phyloP scores from a whole-genome alignment of 2,329 filamentous ascomycete genomes.

The Emericellopsis atlantica region DNA sequence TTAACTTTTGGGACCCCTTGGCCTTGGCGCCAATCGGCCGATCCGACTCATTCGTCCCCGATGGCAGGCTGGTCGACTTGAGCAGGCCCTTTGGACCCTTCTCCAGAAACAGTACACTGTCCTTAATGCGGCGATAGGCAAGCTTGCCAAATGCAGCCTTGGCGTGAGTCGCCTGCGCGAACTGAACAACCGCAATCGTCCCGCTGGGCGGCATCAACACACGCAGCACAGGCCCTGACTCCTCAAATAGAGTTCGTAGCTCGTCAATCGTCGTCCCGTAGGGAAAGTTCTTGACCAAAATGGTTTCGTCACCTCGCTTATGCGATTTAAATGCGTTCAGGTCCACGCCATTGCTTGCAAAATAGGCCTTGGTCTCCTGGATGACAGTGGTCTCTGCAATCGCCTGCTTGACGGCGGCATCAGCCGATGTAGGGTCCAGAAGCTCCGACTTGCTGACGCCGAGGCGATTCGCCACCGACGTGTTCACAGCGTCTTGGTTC shows the following conservation, averaged over 20 bases:
- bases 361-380: slow-evolving; percentile 90
- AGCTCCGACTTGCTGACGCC: slow-evolving; percentile 85
- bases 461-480: slow-evolving; percentile 73
- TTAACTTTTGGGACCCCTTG: slow-evolving; percentile 39
- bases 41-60: slow-evolving; percentile 16
- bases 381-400: slow-evolving; percentile 94
- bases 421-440: slow-evolving; percentile 87
- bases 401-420: slow-evolving; percentile 91
- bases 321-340: slow-evolving; percentile 81
- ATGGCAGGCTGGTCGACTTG: slow-evolving; percentile 2
- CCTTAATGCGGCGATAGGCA: slow-evolving; percentile 83
- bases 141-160: slow-evolving; percentile 73
- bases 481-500: slow-evolving; percentile 90
- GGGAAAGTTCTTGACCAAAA: slow-evolving; percentile 91
- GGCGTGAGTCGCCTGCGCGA: slow-evolving; percentile 64
- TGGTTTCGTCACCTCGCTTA: slow-evolving; percentile 72
- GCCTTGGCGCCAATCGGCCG: slow-evolving; percentile 22
- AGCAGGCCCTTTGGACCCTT: slow-evolving; percentile 85
- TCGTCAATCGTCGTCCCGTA: slow-evolving; percentile 72
- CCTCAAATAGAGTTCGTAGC: slow-evolving; percentile 68
- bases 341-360: slow-evolving; percentile 77
- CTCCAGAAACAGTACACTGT: slow-evolving; percentile 84
- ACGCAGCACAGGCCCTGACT: slow-evolving; percentile 68
- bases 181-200: slow-evolving; percentile 90
- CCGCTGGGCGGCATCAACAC: slow-evolving; percentile 88